Evolutionary conservation across 139 green algal species (phyloP).

Genomic region (Pycnococcus provasolii): DNA sequence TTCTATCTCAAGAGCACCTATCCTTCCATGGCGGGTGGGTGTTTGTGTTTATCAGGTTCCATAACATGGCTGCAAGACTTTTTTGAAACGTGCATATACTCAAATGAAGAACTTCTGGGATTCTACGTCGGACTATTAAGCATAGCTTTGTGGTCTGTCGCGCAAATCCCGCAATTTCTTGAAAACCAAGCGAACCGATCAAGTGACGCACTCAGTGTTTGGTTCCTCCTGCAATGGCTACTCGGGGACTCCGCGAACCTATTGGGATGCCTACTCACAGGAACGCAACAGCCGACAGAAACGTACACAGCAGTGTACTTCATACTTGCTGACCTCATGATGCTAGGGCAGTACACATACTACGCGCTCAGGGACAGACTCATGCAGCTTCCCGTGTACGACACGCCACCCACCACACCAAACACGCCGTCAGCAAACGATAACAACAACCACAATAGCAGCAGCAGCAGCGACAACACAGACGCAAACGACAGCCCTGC

Average conservation of each 20-base stretch:
- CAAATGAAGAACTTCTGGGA: constrained; percentile 21
- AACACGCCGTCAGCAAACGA: not conserved
- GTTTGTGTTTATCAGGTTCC: too few relatives aligned
- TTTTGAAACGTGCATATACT: too few relatives aligned
- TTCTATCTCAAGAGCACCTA: too few relatives aligned
- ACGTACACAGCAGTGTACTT: constrained; percentile 66
- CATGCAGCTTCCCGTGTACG: too few relatives aligned
- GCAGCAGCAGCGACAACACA: not conserved
- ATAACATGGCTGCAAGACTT: too few relatives aligned
- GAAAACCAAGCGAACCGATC: constrained; percentile 62
- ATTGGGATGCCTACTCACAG: constrained; percentile 65
- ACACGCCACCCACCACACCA: not conserved
- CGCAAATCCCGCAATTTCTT: constrained; percentile 69
- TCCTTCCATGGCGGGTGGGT: too few relatives aligned
- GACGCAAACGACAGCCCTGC: not conserved
- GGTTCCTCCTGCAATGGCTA: constrained; percentile 78
- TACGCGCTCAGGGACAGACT: constrained; percentile 35
- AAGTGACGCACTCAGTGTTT: constrained; percentile 63
- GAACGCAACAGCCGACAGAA: constrained; percentile 65
- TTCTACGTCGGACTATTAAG: constrained; percentile 51
- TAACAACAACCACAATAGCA: not conserved
- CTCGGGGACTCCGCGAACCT: constrained; percentile 64
- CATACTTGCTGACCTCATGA: constrained; percentile 52
- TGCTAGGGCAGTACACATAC: constrained; percentile 69
- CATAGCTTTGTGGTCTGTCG: constrained; percentile 51